phyloP scores from a whole-genome alignment of 106 monocot genomes.

The Amphibolis antarctica region DNA sequence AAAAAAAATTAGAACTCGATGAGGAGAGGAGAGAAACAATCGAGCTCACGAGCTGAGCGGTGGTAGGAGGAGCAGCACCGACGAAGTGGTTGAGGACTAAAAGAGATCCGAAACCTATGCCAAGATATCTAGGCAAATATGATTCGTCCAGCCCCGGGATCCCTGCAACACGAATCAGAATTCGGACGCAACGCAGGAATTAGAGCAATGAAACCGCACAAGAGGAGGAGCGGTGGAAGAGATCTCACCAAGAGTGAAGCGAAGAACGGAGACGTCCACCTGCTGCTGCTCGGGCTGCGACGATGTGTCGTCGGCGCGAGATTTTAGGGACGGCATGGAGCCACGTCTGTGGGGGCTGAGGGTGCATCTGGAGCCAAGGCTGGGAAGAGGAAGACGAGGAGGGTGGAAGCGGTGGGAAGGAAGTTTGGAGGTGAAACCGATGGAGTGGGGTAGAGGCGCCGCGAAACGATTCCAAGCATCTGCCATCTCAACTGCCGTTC shows the following conservation, averaged over 20 bases:
- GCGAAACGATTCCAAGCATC: too few species aligned
- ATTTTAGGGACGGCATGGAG: background rate
- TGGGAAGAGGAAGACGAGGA: too few species aligned
- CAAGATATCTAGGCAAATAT: conserved; percentile 52
- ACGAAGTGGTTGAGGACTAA: conserved; percentile 57
- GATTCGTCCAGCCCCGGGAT: conserved; percentile 78
- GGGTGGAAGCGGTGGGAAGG: too few species aligned
- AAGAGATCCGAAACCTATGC: conserved; percentile 36
- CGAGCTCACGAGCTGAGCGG: conserved; percentile 53
- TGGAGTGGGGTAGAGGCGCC: too few species aligned
- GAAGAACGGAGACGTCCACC: conserved; percentile 66
- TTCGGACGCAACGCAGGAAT: background rate
- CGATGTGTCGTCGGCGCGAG: background rate
- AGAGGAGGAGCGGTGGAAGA: background rate
- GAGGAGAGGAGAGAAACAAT: background rate
- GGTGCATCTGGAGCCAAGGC: background rate
- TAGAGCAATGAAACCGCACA: too few species aligned
- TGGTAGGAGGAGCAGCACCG: conserved; percentile 26
- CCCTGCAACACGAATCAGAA: conserved; percentile 23
- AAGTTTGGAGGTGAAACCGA: too few species aligned
- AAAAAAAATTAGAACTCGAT: background rate
- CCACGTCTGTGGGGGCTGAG: background rate
- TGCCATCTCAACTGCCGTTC: too few species aligned
- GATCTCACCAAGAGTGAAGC: conserved; percentile 71
- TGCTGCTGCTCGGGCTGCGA: conserved; percentile 1